phyloP scores from a whole-genome alignment of 495 filamentous ascomycete species.

The Penicillium goetzii region DNA sequence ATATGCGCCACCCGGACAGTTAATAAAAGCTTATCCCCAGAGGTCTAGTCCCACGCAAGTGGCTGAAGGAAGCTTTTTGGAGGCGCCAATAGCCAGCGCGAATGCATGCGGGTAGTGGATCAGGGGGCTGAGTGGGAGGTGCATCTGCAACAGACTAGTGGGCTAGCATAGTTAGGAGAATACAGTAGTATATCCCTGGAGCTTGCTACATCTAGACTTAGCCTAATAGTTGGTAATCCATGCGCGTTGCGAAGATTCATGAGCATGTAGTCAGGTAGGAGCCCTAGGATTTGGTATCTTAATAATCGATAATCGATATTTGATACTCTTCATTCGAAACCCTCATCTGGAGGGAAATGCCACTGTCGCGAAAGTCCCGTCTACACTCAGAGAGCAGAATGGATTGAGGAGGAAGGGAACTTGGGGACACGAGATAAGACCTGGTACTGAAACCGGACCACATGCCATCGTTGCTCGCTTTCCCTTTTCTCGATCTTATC shows the following conservation, averaged over 20 bases:
- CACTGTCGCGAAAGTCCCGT: constrained; percentile 15
- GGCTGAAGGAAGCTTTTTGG: constrained; percentile 30
- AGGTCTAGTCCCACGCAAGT: constrained; percentile 22
- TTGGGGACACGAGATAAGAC: neutral
- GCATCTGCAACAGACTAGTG: neutral
- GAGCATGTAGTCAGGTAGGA: constrained; percentile 14
- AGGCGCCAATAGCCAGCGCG: constrained; percentile 22
- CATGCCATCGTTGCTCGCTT: neutral
- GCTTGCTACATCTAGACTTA: neutral
- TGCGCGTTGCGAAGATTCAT: neutral
- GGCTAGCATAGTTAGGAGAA: neutral
- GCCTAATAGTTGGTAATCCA: neutral
- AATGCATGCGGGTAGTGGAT: constrained; percentile 12
- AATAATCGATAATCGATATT: constrained; percentile 14
- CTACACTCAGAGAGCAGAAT: neutral
- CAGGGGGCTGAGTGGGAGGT: constrained; percentile 7
- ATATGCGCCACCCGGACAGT: constrained; percentile 10
- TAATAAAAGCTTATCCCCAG: constrained; percentile 26
- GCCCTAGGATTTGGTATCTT: constrained; percentile 27
- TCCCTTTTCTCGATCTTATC: neutral
- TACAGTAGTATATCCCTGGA: neutral
- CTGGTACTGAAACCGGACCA: neutral
- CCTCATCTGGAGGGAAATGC: constrained; percentile 15
- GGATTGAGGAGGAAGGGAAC: neutral
- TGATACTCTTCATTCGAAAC: constrained; percentile 11